A percentile compares a stretch with the other conserved stretches of the same genome.
phyloP scores from a whole-genome alignment of 345 rosid genomes.

The Excoecaria cochinchinensis region DNA sequence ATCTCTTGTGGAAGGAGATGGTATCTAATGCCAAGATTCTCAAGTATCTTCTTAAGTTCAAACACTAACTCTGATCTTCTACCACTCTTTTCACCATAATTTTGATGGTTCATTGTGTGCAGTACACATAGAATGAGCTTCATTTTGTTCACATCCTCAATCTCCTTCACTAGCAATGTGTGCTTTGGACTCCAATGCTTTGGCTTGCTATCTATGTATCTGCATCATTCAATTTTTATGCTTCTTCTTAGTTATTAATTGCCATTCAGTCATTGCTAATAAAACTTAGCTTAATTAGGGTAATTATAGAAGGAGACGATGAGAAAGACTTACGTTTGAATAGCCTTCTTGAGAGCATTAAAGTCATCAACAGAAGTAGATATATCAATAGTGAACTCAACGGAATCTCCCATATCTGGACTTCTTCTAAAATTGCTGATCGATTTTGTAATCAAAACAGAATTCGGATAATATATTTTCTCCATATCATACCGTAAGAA shows the following conservation, averaged over 20 bases:
- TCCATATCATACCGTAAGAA: slow-evolving; percentile 74
- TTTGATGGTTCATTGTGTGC: slow-evolving; percentile 67
- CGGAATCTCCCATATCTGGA: slow-evolving; percentile 52
- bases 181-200: slow-evolving; percentile 57
- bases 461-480: slow-evolving; percentile 75
- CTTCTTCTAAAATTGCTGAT: slow-evolving; percentile 63
- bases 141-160: slow-evolving; percentile 53
- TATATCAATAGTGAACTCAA: slow-evolving; percentile 48
- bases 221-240: slow-evolving; percentile 15
- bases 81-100: slow-evolving; percentile 45
- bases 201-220: slow-evolving; percentile 60
- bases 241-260: not conserved
- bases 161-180: slow-evolving; percentile 42
- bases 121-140: slow-evolving; percentile 40
- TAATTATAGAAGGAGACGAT: not conserved
- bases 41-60: slow-evolving; percentile 54
- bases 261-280: not conserved
- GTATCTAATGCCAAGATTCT: slow-evolving; percentile 48
- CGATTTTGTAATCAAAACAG: slow-evolving; percentile 58
- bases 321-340: slow-evolving; percentile 36
- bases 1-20: slow-evolving; percentile 56
- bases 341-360: slow-evolving; percentile 53
- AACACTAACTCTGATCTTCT: slow-evolving; percentile 48
- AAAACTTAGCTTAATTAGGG: not conserved
- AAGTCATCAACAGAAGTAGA: slow-evolving; percentile 46